These are phyloP conservation scores for Zygosaccharomyces bisporus DNA, from an alignment of 805 yeast genomes.

Conservation along the genomic window DNA sequence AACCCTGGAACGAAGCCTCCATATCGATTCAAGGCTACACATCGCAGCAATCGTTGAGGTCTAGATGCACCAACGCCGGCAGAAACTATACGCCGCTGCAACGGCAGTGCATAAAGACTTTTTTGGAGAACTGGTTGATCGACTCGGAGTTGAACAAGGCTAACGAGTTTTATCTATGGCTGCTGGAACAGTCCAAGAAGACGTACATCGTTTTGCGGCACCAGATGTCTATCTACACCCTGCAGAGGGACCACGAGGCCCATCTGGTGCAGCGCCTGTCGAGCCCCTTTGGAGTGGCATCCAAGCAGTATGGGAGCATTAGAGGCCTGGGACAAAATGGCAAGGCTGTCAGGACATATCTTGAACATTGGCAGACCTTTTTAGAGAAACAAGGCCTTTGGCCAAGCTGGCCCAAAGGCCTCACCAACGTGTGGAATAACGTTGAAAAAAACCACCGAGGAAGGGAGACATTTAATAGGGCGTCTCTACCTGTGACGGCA, in stretches of 20 bases:
- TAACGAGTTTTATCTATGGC: slow-evolving; percentile 34
- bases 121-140: slow-evolving; percentile 35
- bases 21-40: not conserved
- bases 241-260: slow-evolving; percentile 11
- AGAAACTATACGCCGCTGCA: slow-evolving; percentile 14
- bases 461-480: slow-evolving; percentile 18
- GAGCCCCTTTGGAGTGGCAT: not conserved
- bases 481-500: slow-evolving; percentile 14
- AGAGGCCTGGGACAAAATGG: slow-evolving; percentile 6
- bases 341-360: slow-evolving; percentile 7
- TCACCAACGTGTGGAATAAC: slow-evolving; percentile 9
- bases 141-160: slow-evolving; percentile 31
- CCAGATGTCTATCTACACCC: slow-evolving; percentile 23
- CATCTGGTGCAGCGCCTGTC: not conserved
- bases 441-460: slow-evolving; percentile 12
- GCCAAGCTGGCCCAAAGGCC: slow-evolving; percentile 33
- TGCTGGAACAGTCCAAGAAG: slow-evolving; percentile 25
- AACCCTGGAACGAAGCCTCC: not conserved
- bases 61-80: not conserved
- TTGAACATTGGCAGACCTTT: slow-evolving; percentile 10
- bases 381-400: slow-evolving; percentile 24
- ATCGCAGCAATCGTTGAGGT: not conserved
- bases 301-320: slow-evolving; percentile 11
- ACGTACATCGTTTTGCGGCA: slow-evolving; percentile 25
- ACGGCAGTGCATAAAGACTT: slow-evolving; percentile 23